Evolutionary conservation across 2,329 filamentous ascomycete species (phyloP).

Genomic region (Cordyceps farinosa): DNA sequence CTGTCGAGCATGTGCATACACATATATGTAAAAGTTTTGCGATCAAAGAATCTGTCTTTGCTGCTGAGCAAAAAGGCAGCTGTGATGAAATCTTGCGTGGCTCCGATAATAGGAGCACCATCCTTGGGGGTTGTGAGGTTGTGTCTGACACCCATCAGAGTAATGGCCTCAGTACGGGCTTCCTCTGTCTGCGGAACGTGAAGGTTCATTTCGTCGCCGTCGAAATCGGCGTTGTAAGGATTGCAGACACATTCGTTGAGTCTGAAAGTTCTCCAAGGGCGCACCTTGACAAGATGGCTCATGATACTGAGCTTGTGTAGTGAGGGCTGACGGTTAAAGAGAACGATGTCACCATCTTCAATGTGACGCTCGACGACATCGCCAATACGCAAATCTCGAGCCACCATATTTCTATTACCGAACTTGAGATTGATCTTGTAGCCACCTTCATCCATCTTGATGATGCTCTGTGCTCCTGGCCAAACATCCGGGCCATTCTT

Average conservation of each 20-base stretch:
- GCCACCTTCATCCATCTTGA: constrained; percentile 64
- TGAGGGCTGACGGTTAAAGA: constrained; percentile 97
- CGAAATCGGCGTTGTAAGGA: constrained; percentile 98
- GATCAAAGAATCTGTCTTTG: constrained; percentile 90
- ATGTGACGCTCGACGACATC: constrained; percentile 93
- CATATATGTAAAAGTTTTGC: constrained; percentile 82
- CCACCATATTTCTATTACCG: constrained; percentile 66
- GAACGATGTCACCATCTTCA: constrained; percentile 89
- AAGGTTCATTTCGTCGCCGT: constrained; percentile 98
- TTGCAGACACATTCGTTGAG: constrained; percentile 98
- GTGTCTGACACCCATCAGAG: constrained; percentile 96
- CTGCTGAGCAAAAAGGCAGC: constrained; percentile 86
- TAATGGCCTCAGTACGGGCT: constrained; percentile 89
- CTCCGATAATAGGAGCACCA: constrained; percentile 94
- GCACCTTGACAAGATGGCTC: constrained; percentile 87
- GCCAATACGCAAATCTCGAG: constrained; percentile 71
- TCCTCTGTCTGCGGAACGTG: constrained; percentile 98
- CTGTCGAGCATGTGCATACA: constrained; percentile 92
- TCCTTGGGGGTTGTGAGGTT: constrained; percentile 96
- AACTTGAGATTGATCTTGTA: constrained; percentile 75
- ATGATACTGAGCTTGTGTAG: constrained; percentile 99
- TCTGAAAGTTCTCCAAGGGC: constrained; percentile 92
- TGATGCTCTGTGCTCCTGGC: constrained; percentile 82
- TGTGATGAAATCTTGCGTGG: constrained; percentile 99
- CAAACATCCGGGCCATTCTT: constrained; percentile 72